Base-by-base conservation (phyloP, 1,139 yeast genomes). In the Protomyces inundatus region DNA sequence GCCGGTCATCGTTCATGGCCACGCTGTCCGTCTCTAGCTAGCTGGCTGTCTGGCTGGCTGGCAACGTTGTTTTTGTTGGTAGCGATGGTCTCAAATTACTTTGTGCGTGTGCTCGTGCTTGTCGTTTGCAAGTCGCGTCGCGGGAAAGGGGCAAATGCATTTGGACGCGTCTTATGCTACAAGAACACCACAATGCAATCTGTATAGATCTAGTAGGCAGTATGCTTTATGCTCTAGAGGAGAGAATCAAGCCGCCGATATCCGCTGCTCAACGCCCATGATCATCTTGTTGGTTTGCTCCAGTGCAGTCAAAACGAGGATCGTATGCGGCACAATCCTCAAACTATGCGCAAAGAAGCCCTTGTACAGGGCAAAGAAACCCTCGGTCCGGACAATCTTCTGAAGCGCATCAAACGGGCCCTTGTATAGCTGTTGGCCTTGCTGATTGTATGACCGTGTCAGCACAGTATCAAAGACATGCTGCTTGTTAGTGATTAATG, bases 361-460 rank as follows among this genome's bases (percentile, higher is more conserved):
- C 77, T 93, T 93, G 76, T 91, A 93, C 60, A 93, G 81, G 0
- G 98, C 98, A 55, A 81, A 73, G 3, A 86, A 75, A n/a, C 98
- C 98, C 77, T 93, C 98, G 36, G 84, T 79, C 66, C 77, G 79
- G 39, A 91, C 82, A 0, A 97, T 91, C 77, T 93, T 91, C 66
- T 83, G 73, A 66, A 90, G 79, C 78, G 98, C 93, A 75, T 93
- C 98, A 32, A 90, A 71, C 1, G 97, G 96, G 3, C 95, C 96
- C 66, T 78, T 81, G 77, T 93, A 93, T 66, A 88, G 81, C 14
- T 58, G 53, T 71, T 88, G 82, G 48, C 97, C 97, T 76, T 86
- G 89, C 75, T 93, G 98, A 76, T 93, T 93, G 77, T 91, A 93
- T 75, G 95, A 87, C 77, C 98, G 82, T 1, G 98, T 93, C 77